Base-by-base conservation (phyloP, 202 grass and related monocot species). In the Alloteropsis angusta region DNA sequence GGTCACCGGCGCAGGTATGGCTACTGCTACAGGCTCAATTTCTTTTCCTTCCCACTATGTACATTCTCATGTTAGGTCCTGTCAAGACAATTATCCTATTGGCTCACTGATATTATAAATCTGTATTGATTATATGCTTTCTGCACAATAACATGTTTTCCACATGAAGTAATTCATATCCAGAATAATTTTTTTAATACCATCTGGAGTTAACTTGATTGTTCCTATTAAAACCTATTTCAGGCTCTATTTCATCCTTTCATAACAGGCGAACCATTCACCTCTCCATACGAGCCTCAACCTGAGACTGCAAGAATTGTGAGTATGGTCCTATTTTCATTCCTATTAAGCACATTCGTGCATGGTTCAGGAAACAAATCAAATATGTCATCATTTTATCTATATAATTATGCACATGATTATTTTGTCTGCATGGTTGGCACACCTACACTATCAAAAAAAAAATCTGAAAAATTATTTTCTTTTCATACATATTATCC, bases 301-400 rank as follows among this genome's bases (percentile, higher is more conserved):
- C 84, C 85, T 16, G 96, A 99, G 73, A 91, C 92, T 84, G 88
- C 96, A 71, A 88, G 86, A 93, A 99, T 99, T 87, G 96, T 99
- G 85, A 96, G 96, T 96, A 61, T 65, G 30, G 58, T 72, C 28
- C 28, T 30, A 30, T 30, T 30, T 30, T n/a, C n/a, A n/a, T 52
- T 82, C 6, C 19, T 28, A 22, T 39, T 47, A n/a, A 21, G 19
- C 16, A 41, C 38, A 22, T 26, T 12, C 8, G 8, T 63, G 35
- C 9, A 55, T 28, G 41, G 44, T n/a, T 57, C 5, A n/a, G 34
- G 57, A 65, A 22, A 42, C 17, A 39, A 65, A 65, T 55, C 13
- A 42, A 53, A 65, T 64, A 21, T 28, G 59, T 52, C 18, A 58
- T 28, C 68, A 45, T 44, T 39, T 41, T 44, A 2, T 32, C 34